Conservation (phyloP, 2,329 filamentous ascomycete genomes). For the Sclerotinia borealis region DNA sequence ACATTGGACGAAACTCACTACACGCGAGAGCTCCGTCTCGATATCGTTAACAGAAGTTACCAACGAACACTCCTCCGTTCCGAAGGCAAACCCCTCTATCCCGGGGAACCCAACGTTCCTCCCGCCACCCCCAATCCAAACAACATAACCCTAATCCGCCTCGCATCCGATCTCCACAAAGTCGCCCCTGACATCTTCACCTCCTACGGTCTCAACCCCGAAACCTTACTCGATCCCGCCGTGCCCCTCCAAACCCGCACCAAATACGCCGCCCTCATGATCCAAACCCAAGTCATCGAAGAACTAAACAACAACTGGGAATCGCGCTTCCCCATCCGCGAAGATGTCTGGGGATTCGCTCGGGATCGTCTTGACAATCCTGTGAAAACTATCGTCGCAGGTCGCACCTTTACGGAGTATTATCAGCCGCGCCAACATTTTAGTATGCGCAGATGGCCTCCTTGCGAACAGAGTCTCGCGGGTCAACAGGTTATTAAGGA, state of each 20-base stretch:
- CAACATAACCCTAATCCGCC: conserved; percentile 10
- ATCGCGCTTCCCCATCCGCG: conserved; percentile 23
- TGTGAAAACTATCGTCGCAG: not conserved
- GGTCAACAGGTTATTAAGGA: conserved; percentile 15
- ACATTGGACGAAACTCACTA: not conserved
- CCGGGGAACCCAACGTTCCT: not conserved
- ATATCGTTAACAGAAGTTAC: not conserved
- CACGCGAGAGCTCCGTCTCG: not conserved
- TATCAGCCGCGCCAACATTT: conserved; percentile 18
- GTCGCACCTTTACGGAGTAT: not conserved
- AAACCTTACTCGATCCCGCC: not conserved
- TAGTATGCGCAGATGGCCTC: conserved; percentile 22
- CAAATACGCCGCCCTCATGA: not conserved
- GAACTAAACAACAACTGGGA: conserved; percentile 30
- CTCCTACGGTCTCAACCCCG: conserved; percentile 6
- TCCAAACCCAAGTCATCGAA: conserved; percentile 24
- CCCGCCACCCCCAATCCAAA: not conserved
- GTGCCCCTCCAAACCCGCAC: not conserved
- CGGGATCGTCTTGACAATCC: conserved; percentile 2
- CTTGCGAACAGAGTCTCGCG: conserved; percentile 18
- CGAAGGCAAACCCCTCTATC: not conserved
- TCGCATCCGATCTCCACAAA: conserved; percentile 21
- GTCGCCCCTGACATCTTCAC: conserved; percentile 22
- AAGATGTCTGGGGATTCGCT: conserved; percentile 29
- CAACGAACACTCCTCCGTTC: not conserved